Evolutionary conservation across 2,329 filamentous ascomycete genomes (phyloP).

Genomic region (Aspergillus sp.): DNA sequence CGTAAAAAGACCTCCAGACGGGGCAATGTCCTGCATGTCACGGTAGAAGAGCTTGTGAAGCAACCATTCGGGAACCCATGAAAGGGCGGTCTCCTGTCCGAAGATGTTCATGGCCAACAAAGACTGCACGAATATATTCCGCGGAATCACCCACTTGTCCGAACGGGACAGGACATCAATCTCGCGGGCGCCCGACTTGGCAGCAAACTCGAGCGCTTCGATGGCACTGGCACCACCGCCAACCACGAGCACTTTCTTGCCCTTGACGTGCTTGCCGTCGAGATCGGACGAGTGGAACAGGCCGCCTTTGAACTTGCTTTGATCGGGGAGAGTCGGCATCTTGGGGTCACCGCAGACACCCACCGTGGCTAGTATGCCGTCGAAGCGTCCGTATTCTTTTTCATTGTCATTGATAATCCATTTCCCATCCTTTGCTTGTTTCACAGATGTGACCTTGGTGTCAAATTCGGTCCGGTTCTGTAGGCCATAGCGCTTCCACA

Average conservation of each 20-base stretch:
- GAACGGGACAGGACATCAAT: constrained; percentile 68
- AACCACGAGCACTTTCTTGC: constrained; percentile 68
- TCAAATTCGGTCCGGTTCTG: constrained; percentile 66
- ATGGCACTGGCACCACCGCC: constrained; percentile 76
- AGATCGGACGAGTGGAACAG: constrained; percentile 71
- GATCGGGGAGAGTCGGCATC: constrained; percentile 62
- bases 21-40: constrained; percentile 67
- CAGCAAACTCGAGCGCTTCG: constrained; percentile 74
- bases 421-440: constrained; percentile 59
- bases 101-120: constrained; percentile 72
- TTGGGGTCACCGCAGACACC: constrained; percentile 76
- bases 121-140: constrained; percentile 67
- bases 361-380: constrained; percentile 70
- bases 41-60: constrained; percentile 76
- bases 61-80: constrained; percentile 70
- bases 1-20: constrained; percentile 66
- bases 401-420: constrained; percentile 77
- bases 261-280: constrained; percentile 64
- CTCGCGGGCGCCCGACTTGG: constrained; percentile 58
- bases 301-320: constrained; percentile 63
- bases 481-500: constrained; percentile 71
- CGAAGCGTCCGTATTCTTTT: constrained; percentile 62
- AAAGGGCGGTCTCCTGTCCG: constrained; percentile 67
- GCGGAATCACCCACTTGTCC: constrained; percentile 82
- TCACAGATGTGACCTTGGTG: constrained; percentile 61